A percentile compares a stretch with the other conserved stretches of the same genome.
phyloP scores from a whole-genome alignment of 441 rosid genomes.

The Kokia cookei region DNA sequence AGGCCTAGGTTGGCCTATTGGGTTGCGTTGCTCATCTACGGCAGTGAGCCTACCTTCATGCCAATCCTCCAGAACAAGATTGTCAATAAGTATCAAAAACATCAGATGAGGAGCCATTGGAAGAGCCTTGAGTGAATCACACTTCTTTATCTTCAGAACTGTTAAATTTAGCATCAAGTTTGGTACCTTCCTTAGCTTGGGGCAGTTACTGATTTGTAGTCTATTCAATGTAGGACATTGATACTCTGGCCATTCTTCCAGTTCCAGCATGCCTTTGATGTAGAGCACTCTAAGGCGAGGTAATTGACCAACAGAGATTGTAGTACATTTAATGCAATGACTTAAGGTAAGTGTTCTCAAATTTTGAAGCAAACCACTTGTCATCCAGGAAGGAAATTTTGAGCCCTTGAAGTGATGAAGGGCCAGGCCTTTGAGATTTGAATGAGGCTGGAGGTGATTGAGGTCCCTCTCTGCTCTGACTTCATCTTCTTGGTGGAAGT shows the following conservation, averaged over 20 bases:
- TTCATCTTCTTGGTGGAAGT: slow-evolving; percentile 1
- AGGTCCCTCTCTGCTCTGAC: slow-evolving; percentile 8
- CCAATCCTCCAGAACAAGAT: slow-evolving; percentile 21
- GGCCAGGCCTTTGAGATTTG: slow-evolving; percentile 12
- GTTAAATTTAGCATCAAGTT: not conserved
- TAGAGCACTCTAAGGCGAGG: slow-evolving; percentile 15
- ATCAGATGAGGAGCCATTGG: slow-evolving; percentile 17
- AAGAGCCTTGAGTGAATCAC: slow-evolving; percentile 22
- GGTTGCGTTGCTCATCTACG: not conserved
- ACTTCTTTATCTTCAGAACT: slow-evolving; percentile 26
- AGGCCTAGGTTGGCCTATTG: rapidly evolving
- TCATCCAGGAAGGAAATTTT: slow-evolving; percentile 25
- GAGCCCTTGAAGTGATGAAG: slow-evolving; percentile 19
- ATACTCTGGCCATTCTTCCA: slow-evolving; percentile 15
- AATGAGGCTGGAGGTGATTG: slow-evolving; percentile 18
- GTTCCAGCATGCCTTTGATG: slow-evolving; percentile 25
- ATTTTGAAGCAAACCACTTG: slow-evolving; percentile 14
- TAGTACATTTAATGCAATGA: slow-evolving; percentile 18
- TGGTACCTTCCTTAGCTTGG: slow-evolving; percentile 15
- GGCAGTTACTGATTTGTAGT: slow-evolving; percentile 21
- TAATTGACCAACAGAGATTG: slow-evolving; percentile 14
- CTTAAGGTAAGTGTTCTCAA: slow-evolving; percentile 13
- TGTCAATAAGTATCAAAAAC: slow-evolving; percentile 16
- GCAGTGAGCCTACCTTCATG: not conserved
- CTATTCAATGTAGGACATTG: not conserved